Conservation (phyloP, 768 basidiomycete species). For the Kondoa subrosea region DNA sequence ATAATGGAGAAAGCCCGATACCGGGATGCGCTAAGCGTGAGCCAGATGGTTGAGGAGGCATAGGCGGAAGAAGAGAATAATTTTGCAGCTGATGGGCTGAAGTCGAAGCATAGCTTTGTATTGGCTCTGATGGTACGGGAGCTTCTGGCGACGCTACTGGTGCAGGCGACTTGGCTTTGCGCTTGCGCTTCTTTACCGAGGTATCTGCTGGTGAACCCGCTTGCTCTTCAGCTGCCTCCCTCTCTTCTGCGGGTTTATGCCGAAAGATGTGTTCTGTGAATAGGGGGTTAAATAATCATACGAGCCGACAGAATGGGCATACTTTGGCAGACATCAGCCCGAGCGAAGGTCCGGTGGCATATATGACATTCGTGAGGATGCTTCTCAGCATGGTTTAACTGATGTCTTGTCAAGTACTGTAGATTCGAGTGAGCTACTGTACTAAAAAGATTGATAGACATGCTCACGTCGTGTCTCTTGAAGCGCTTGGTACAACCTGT, state of each 20-base stretch:
- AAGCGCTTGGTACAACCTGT: neutral
- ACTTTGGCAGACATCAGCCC: neutral
- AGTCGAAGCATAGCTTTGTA: neutral
- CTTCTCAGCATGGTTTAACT: neutral
- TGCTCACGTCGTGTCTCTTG: neutral
- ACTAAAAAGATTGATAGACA: too few relatives aligned
- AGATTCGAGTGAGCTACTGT: too few relatives aligned
- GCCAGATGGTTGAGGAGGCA: neutral
- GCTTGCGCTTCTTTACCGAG: neutral
- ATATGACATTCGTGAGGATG: neutral
- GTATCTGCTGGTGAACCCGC: neutral
- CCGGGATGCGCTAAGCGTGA: neutral
- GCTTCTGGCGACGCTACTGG: neutral
- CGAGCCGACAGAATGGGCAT: neutral
- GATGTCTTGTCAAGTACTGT: neutral
- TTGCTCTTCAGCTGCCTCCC: neutral
- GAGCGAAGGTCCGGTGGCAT: neutral
- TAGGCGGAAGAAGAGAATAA: neutral
- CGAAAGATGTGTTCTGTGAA: neutral
- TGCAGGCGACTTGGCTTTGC: neutral
- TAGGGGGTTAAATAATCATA: neutral
- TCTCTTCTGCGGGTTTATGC: neutral
- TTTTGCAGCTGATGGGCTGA: too few relatives aligned
- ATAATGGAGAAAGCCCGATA: neutral
- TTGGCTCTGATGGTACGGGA: too few relatives aligned